phyloP scores from a whole-genome alignment of 305 asterid genomes.

The Plantago rigida region DNA sequence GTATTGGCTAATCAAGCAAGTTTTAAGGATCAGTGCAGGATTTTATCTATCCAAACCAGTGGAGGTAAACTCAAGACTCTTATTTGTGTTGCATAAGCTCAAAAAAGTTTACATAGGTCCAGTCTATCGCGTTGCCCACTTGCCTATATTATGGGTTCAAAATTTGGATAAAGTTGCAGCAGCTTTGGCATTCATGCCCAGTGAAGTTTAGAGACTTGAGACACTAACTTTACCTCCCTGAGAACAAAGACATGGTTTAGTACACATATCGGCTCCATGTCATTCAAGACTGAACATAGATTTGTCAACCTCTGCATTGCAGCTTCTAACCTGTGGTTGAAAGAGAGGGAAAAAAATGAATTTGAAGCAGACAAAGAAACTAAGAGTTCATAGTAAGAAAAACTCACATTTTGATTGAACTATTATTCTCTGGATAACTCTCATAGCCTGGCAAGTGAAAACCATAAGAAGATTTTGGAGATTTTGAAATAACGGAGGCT shows the following conservation, averaged over 20 bases:
- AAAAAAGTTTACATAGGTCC: neutral
- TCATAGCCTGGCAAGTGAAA: conserved; percentile 92
- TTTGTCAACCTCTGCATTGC: conserved; percentile 96
- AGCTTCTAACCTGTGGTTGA: conserved; percentile 82
- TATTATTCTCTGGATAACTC: conserved; percentile 87
- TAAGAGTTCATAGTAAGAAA: conserved; percentile 13
- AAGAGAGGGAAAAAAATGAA: conserved; percentile 21
- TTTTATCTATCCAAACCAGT: conserved; percentile 4
- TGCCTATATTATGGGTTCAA: conserved; percentile 3
- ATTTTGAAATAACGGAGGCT: conserved; percentile 67
- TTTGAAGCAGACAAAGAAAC: neutral
- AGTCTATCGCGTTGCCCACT: conserved; percentile 8
- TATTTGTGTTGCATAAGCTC: conserved; percentile 6
- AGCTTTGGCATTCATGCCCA: conserved; percentile 8
- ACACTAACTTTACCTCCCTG: conserved; percentile 60
- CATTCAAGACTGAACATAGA: conserved; percentile 92
- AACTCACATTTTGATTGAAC: conserved; percentile 74
- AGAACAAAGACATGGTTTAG: conserved; percentile 92
- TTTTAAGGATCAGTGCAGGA: neutral
- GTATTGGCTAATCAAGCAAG: neutral
- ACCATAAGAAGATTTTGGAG: conserved; percentile 74
- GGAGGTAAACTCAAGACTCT: conserved; percentile 16
- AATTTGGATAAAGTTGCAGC: conserved; percentile 3
- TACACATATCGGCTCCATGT: conserved; percentile 99
- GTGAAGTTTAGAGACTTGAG: conserved; percentile 20